Base-by-base conservation (phyloP, 805 yeast species). In the Citeromyces nyonsensis region DNA sequence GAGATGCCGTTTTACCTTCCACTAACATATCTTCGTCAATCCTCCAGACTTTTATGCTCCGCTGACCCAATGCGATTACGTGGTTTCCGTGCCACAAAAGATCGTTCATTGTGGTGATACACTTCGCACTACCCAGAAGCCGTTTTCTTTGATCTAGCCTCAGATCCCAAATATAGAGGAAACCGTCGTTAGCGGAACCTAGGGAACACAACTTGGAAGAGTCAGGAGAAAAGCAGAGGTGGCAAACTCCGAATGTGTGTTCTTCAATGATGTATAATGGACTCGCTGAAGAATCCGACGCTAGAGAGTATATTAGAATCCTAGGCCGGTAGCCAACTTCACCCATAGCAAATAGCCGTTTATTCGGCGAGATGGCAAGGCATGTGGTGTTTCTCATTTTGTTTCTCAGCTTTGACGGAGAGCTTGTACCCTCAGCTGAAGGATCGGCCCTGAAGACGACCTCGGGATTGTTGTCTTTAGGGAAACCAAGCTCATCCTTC, bases 241-340 rank as follows among this genome's bases (percentile, higher is more conserved):
- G 53, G 25, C 64, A 57, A 11, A 79, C 59, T 0, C 86, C 88
- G 49, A 72, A 79, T 9, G 65, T 58, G 48, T 79, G 91, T 38
- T 75, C 84, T 34, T 59, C 51, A 1, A 74, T 61, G 10, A 64
- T 54, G 6, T 68, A 66, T 5, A 73, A 47, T 1, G 83, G 81
- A n/a, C 44, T 49, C 4, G 52, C 43, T 9, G 56, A 43, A 30
- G 70, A 58, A 38, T 62, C 62, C 10, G 63, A 56, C 0, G 75
- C 73, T 10, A 73, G 49, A 2, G 81, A 72, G 43, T 63, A 77
- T 10, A 77, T 41, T 13, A 75, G 49, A 2, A 79, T 60, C 12
- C 85, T 55, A 1, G 88, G 88, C 39, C 64, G 70, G 38, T 73
- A 73, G 0, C 86, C 86, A 0, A 63, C 48, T 44, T 79, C 88